Conservation (phyloP, 768 basidiomycete species). For the Royoungia palumana region DNA sequence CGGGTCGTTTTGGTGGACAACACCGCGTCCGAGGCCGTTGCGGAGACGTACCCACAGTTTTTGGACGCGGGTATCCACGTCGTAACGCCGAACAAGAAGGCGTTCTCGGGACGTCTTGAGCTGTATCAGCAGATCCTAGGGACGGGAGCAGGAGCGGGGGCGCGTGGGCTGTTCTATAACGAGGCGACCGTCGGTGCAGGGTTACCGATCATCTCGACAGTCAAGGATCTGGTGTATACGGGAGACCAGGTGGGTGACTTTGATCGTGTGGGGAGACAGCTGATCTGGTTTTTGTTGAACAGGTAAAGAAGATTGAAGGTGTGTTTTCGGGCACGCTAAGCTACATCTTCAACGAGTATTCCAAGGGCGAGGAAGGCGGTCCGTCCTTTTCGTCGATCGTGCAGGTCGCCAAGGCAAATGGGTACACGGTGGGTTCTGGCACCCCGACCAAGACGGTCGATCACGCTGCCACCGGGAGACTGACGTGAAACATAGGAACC, state of each 20-base stretch:
- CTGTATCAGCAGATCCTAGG: conserved; percentile 72
- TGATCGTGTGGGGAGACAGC: background rate
- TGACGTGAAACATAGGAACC: conserved; percentile 70
- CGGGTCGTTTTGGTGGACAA: conserved; percentile 84
- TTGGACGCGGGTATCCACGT: conserved; percentile 77
- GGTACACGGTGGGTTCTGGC: conserved; percentile 72
- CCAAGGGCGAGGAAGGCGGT: conserved; percentile 62
- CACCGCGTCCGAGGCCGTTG: conserved; percentile 82
- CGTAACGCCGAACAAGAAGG: conserved; percentile 98
- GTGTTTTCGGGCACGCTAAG: conserved; percentile 97
- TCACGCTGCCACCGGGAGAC: background rate
- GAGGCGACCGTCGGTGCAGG: conserved; percentile 97
- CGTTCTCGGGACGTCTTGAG: conserved; percentile 67
- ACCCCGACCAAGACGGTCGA: background rate
- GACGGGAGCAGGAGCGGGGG: conserved; percentile 24
- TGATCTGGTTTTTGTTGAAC: background rate
- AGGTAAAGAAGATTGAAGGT: conserved; percentile 91
- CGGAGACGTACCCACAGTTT: conserved; percentile 77
- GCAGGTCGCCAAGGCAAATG: conserved; percentile 81
- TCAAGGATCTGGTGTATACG: conserved; percentile 88
- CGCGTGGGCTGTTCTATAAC: conserved; percentile 63
- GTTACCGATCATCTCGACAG: conserved; percentile 83
- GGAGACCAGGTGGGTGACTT: conserved; percentile 73
- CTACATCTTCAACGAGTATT: conserved; percentile 98
- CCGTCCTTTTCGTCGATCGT: conserved; percentile 89